Base-by-base conservation (phyloP, 352 stramenopile genomes). In the Achlya hypogyna region DNA sequence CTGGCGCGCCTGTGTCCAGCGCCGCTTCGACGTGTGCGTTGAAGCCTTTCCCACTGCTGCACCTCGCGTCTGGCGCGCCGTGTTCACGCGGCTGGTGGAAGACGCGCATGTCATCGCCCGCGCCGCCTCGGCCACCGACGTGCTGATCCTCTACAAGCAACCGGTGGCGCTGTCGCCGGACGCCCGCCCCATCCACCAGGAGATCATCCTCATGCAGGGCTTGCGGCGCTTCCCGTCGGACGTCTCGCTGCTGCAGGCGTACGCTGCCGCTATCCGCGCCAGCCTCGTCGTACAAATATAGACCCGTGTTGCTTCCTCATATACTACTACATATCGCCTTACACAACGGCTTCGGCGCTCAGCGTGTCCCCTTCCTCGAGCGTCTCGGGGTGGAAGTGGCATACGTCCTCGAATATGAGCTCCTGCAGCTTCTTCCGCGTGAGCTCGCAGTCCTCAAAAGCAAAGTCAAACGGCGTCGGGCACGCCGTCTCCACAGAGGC, bases 401-500 rank as follows among this genome's bases (percentile, higher is more conserved):
- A 93, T 0, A 97, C 85, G 65, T 97, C 89, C 68, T 96, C 87
- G 62, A 96, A 96, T 56, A 97, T 96, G 18, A 96, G 76, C 66
- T 93, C 84, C 69, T 96, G 88, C 25, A 97, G 73, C 69, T 96
- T 97, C 53, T 81, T 75, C 72, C 95, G 95, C 14, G 89, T 97
- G 62, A 96, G 69, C 58, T 96, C 87, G 29, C 79, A 83, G 76
- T 92, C 93, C 69, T 94, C 86, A 66, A 93, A 95, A 20, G 74
- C 75, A 47, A 95, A 95, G 70, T 95, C 84, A 52, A 95, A 95
- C 27, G 84, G 82, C 42, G 73, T 81, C n/a, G 79, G 73, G 35
- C 82, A 93, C 20, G 81, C 91, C 47, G 84, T 87, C 62, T 95
- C 86, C 25, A 89, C 70, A 1, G 76, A 78, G 53, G 72, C 70